phyloP scores from a whole-genome alignment of 163 green algal species.

The Coccomyxa subellipsoidea region DNA sequence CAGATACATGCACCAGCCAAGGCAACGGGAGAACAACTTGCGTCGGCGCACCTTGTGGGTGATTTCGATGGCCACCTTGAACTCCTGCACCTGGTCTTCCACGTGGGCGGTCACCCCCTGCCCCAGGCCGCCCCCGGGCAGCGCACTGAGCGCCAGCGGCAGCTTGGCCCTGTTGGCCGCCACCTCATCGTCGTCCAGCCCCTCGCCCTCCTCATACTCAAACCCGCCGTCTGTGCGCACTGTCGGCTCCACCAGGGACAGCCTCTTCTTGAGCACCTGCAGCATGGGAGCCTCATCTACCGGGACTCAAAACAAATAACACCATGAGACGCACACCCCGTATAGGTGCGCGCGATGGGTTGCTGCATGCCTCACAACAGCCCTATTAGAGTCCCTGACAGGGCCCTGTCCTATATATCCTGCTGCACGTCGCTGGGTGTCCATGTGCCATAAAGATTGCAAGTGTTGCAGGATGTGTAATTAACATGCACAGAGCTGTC shows the following conservation, averaged over 20 bases:
- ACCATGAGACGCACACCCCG: too few species aligned
- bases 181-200: constrained; percentile 61
- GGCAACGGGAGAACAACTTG: neutral
- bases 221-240: constrained; percentile 52
- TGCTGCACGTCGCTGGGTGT: too few species aligned
- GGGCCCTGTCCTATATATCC: too few species aligned
- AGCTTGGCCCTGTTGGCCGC: constrained; percentile 52
- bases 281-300: neutral
- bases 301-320: too few species aligned
- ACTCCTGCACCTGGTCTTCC: constrained; percentile 64
- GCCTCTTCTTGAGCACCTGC: constrained; percentile 74
- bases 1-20: too few species aligned
- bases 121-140: constrained; percentile 68
- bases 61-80: constrained; percentile 58
- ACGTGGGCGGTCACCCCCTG: constrained; percentile 59
- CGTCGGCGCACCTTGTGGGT: constrained; percentile 46
- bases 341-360: too few species aligned
- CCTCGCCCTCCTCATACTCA: constrained; percentile 64
- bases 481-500: too few species aligned
- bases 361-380: too few species aligned
- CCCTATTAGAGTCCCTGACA: too few species aligned
- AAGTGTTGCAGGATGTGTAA: too few species aligned
- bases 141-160: constrained; percentile 37
- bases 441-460: too few species aligned
- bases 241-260: constrained; percentile 69